A percentile compares a stretch with the other conserved stretches of the same genome.
Conservation (phyloP, 768 basidiomycete species). For the Boletus sp. region DNA sequence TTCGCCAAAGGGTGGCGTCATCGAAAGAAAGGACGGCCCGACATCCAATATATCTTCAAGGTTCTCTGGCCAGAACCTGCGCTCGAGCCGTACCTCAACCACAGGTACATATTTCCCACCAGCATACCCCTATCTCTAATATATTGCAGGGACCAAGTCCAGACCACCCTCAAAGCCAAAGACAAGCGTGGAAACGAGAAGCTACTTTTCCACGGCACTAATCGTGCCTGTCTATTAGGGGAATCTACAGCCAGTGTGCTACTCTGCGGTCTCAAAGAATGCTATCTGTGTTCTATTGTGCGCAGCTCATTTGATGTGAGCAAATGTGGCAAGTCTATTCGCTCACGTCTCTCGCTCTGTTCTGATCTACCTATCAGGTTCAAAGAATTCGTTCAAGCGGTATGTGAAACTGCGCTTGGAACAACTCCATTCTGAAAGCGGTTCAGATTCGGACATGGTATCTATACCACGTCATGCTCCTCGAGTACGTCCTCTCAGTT, state of each 20-base stretch:
- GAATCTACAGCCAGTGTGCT: conserved; percentile 46
- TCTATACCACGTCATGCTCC: conserved; percentile 65
- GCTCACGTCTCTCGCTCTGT: neutral
- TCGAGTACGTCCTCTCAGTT: conserved; percentile 46
- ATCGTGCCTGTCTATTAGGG: conserved; percentile 54
- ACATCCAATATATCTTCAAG: conserved; percentile 50
- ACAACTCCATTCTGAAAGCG: neutral
- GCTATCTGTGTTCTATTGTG: conserved; percentile 56
- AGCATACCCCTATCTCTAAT: conserved; percentile 8
- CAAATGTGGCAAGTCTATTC: conserved; percentile 48
- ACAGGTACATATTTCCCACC: conserved; percentile 39
- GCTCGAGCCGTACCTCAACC: conserved; percentile 44
- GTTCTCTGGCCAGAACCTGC: conserved; percentile 45
- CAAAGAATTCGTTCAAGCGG: conserved; percentile 56
- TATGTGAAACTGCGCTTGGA: conserved; percentile 12
- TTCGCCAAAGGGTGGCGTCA: conserved; percentile 59
- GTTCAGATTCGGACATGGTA: conserved; percentile 63
- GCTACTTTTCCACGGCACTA: conserved; percentile 69
- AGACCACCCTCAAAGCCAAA: conserved; percentile 24
- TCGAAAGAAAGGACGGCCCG: conserved; percentile 48
- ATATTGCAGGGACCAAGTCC: conserved; percentile 25
- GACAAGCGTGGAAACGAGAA: conserved; percentile 48
- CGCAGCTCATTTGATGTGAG: conserved; percentile 58
- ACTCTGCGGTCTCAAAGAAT: conserved; percentile 50
- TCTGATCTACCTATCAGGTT: conserved; percentile 36